Base-by-base conservation (phyloP, 768 basidiomycete species). In the Leccinum barrowsii region DNA sequence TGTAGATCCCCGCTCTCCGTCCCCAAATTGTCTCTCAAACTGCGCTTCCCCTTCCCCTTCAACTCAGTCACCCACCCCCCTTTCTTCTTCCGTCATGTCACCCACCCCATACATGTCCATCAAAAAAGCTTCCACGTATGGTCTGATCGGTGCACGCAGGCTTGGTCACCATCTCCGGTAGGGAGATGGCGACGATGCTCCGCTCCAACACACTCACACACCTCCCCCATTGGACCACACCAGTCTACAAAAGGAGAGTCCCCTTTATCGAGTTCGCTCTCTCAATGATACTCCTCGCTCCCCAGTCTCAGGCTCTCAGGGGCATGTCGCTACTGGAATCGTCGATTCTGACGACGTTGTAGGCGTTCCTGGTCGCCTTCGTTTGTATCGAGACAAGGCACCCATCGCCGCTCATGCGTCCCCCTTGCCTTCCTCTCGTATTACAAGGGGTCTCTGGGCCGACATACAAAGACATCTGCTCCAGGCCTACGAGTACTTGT, bases 401-500 rank as follows among this genome's bases (percentile, higher is more conserved):
- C 85, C 90, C 0, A 82, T 76, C 51, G 71, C 82, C n/a, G 10
- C 61, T n/a, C 77, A 84, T 34, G 65, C 84, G 5, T 78, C 84
- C 5, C 84, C 89, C 42, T 66, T 82, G 2, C 84, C 86, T 1
- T 84, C 85, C 19, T 76, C 82, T 34, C 77, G 82, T 48, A 70
- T 84, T 40, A 75, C 80, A 32, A 63, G 75, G 50, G 86, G 89
- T 4, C 80, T 88, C 17, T 97, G 94, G 92, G 94, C 94, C 26
- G 97, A 99, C 70, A 86, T 85, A 13, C 94, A 97, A 67, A 78
- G 97, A 28, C 91, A 97, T 71, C 79, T 92, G n/a, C 78, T 99
- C 5, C 92, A 93, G 63, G 95, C 94, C 1, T 98, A 98, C 69
- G 97, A 99, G 73, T 99, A 99, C 70, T 79, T 99, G 2, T 98